phyloP scores from a whole-genome alignment of 2,329 filamentous ascomycete species.

The Malbranchea cinnamomea region DNA sequence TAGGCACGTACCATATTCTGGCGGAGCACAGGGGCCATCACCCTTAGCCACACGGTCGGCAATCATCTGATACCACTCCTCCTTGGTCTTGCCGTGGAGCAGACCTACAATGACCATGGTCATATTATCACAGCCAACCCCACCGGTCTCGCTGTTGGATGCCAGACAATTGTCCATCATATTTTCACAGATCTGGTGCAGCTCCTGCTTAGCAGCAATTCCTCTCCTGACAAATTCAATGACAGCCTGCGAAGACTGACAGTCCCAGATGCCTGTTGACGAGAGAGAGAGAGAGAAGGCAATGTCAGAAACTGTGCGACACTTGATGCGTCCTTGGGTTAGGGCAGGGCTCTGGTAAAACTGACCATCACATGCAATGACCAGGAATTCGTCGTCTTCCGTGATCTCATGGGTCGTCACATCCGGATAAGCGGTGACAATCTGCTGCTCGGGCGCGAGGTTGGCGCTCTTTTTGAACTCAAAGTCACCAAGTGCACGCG shows the following conservation, averaged over 20 bases:
- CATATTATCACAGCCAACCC: conserved; percentile 99
- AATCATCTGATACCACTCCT: conserved; percentile 97
- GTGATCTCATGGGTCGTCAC: conserved; percentile 81
- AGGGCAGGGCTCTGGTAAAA: conserved; percentile 11
- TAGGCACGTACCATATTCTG: conserved; percentile 83
- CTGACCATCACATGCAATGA: conserved; percentile 83
- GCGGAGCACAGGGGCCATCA: conserved; percentile 94
- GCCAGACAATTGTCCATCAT: conserved; percentile 99
- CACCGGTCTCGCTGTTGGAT: conserved; percentile 93
- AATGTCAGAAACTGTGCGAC: not conserved
- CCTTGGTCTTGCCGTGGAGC: conserved; percentile 80
- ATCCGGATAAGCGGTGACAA: conserved; percentile 92
- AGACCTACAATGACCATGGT: conserved; percentile 88
- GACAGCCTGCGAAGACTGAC: conserved; percentile 94
- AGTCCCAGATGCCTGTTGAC: conserved; percentile 87
- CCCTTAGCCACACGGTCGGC: conserved; percentile 87
- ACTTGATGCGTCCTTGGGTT: not conserved
- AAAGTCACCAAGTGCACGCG: conserved; percentile 94
- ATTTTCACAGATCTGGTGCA: conserved; percentile 94
- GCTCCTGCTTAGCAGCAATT: conserved; percentile 88
- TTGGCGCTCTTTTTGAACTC: conserved; percentile 99
- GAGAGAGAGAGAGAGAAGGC: conserved; percentile 9
- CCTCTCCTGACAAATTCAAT: conserved; percentile 93
- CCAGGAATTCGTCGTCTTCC: conserved; percentile 89
- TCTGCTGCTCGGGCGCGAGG: conserved; percentile 93